These are phyloP conservation scores for Peronospora farinosa DNA, from an alignment of 352 stramenopile species.

Conservation along the genomic window DNA sequence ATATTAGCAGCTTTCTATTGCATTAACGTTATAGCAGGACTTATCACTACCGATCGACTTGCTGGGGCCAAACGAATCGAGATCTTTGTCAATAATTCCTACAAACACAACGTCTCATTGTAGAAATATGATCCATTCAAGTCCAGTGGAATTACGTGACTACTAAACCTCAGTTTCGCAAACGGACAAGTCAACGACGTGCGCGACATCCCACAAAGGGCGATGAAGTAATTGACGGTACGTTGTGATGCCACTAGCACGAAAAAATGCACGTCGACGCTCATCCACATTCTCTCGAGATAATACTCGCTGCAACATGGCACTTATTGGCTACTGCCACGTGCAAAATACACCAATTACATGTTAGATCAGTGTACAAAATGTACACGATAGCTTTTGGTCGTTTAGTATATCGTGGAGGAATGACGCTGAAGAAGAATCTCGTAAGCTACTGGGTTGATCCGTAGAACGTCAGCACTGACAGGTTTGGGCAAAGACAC, in stretches of 20 bases:
- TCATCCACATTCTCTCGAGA: slow-evolving; percentile 47
- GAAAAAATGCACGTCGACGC: slow-evolving; percentile 37
- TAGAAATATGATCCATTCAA: slow-evolving; percentile 5
- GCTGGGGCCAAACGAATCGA: slow-evolving; percentile 48
- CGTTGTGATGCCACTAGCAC: slow-evolving; percentile 43
- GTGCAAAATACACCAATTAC: too few species aligned
- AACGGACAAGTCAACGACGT: slow-evolving; percentile 59
- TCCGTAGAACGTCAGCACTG: too few species aligned
- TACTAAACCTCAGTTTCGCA: slow-evolving; percentile 40
- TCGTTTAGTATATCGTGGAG: too few species aligned
- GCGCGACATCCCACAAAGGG: slow-evolving; percentile 55
- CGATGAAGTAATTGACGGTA: slow-evolving; percentile 49
- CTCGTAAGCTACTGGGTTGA: too few species aligned
- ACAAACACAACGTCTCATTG: slow-evolving; percentile 3
- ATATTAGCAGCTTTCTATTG: slow-evolving; percentile 2
- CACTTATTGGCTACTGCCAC: slow-evolving; percentile 4
- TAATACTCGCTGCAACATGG: slow-evolving; percentile 60
- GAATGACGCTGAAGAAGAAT: too few species aligned
- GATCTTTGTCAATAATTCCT: slow-evolving; percentile 54
- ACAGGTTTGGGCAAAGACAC: too few species aligned
- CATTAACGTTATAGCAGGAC: not conserved
- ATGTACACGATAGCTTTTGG: too few species aligned
- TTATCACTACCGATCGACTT: slow-evolving; percentile 31
- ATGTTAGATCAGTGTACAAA: too few species aligned
- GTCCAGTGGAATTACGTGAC: not conserved